Base-by-base conservation (phyloP, 768 basidiomycete species). In the Leccinum ochraceum region DNA sequence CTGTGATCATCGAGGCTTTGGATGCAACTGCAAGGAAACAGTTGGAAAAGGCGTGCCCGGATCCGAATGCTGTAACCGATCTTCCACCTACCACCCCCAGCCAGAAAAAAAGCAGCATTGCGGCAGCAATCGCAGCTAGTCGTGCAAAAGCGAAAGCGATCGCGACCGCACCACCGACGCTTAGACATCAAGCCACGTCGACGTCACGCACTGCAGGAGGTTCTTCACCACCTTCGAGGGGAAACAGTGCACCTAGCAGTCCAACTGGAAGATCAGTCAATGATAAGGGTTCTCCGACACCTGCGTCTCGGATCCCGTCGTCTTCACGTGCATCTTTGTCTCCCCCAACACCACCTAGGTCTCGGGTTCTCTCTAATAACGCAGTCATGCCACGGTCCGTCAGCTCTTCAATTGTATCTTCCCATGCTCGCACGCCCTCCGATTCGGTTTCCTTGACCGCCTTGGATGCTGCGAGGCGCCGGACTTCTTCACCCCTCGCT, bases 41-140 rank as follows among this genome's bases (percentile, higher is more conserved):
- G 74, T 76, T 98, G 34, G 94, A 97, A 70, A 95, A 90, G 75
- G 85, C 78, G 2, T 92, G 93, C 65, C 92, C 94, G 1, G 78
- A 84, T 66, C 83, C 84, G 5, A 77, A 78, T 44, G 70, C 57
- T 11, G 65, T 79, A 20, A 76, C 75, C 13, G 63, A 69, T 26
- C 69, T 79, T 26, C 76, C 81, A 32, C 80, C 82, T 3, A 83
- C 83, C 8, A 84, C 16, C 84, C n/a, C 83, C 26, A 26, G 26
- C 26, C 26, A 26, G 26, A 26, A 26, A 26, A 26, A 26, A 26
- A n/a, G 84, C 49, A 92, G 91, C 60, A 79, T 95, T 58, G 88
- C 91, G 44, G 91, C 94, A 9, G 86, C 92, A 24, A 91, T 95
- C 67, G 94, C 94, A 44, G 93, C 94, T 22, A 95, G 90, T 70